These are phyloP conservation scores for Globisporangium abappressorium DNA, from an alignment of 352 stramenopile genomes.

Conservation along the genomic window DNA sequence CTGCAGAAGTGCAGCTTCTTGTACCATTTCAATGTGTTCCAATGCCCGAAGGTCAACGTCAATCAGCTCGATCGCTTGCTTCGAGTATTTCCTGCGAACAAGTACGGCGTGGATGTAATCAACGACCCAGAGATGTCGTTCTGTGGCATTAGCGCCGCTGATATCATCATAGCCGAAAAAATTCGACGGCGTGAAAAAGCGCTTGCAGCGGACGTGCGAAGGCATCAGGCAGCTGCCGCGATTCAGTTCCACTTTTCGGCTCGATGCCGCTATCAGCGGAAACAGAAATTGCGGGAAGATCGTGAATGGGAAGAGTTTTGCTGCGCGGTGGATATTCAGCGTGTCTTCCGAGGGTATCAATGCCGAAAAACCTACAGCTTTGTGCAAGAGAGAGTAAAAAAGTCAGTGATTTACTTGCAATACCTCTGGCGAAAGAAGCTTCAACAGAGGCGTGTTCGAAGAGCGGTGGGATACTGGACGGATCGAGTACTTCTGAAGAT, in stretches of 20 bases:
- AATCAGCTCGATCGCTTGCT: slow-evolving; percentile 29
- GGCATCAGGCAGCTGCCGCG: slow-evolving; percentile 24
- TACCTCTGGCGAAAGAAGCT: slow-evolving; percentile 53
- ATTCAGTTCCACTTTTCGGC: slow-evolving; percentile 51
- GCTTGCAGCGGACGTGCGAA: slow-evolving; percentile 17
- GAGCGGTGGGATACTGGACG: slow-evolving; percentile 59
- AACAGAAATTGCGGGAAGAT: slow-evolving; percentile 20
- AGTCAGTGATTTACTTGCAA: slow-evolving; percentile 50
- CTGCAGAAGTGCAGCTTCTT: slow-evolving; percentile 40
- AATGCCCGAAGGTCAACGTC: slow-evolving; percentile 29
- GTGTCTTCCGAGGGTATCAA: slow-evolving; percentile 38
- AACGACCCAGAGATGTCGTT: slow-evolving; percentile 38
- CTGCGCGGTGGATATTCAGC: slow-evolving; percentile 59
- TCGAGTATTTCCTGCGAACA: slow-evolving; percentile 14
- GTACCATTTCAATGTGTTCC: slow-evolving; percentile 47
- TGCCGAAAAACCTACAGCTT: slow-evolving; percentile 41
- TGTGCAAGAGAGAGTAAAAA: slow-evolving; percentile 30
- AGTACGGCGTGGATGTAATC: slow-evolving; percentile 54
- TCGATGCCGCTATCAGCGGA: slow-evolving; percentile 24
- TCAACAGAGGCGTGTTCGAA: slow-evolving; percentile 42
- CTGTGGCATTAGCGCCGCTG: slow-evolving; percentile 38
- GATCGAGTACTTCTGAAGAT: slow-evolving; percentile 51
- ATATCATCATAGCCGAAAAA: slow-evolving; percentile 31
- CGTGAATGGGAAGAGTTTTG: slow-evolving; percentile 49
- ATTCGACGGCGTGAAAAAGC: slow-evolving; percentile 35